Conservation (phyloP, 495 filamentous ascomycete species). For the Xylaria nigripes region DNA sequence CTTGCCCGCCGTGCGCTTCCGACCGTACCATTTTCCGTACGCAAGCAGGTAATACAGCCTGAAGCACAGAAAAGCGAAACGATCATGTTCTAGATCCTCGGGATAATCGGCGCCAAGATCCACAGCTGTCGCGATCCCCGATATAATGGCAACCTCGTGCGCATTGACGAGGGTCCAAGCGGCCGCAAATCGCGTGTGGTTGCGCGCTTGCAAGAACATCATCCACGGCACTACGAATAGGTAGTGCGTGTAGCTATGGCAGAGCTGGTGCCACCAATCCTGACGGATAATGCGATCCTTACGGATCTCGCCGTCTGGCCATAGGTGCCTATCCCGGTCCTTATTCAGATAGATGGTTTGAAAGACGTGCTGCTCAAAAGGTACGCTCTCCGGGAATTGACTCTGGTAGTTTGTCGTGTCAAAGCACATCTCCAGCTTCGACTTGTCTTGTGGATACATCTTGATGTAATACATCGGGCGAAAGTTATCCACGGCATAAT, state of each 20-base stretch:
- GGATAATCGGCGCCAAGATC: slow-evolving; percentile 69
- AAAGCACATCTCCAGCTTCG: slow-evolving; percentile 80
- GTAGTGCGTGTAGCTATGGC: slow-evolving; percentile 77
- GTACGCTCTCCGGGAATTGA: slow-evolving; percentile 50
- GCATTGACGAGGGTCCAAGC: slow-evolving; percentile 81
- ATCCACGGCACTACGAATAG: slow-evolving; percentile 66
- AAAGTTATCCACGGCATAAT: slow-evolving; percentile 41
- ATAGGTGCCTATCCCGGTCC: slow-evolving; percentile 48
- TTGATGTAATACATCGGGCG: slow-evolving; percentile 80
- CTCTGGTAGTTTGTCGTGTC: slow-evolving; percentile 80
- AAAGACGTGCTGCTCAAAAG: slow-evolving; percentile 59
- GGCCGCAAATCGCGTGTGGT: slow-evolving; percentile 59
- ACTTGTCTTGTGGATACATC: slow-evolving; percentile 51
- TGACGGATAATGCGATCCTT: slow-evolving; percentile 57
- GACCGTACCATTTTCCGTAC: slow-evolving; percentile 35
- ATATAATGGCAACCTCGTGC: slow-evolving; percentile 72
- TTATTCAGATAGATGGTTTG: slow-evolving; percentile 81
- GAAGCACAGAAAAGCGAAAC: slow-evolving; percentile 50
- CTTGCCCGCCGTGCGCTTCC: slow-evolving; percentile 14
- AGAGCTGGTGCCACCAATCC: slow-evolving; percentile 84
- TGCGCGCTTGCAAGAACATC: slow-evolving; percentile 71
- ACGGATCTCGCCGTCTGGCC: slow-evolving; percentile 67
- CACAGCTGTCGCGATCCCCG: slow-evolving; percentile 70
- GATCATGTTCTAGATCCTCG: slow-evolving; percentile 23
- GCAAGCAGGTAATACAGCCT: slow-evolving; percentile 34